These are phyloP conservation scores for Globisporangium camurandrum DNA, from an alignment of 352 stramenopile genomes.

Conservation along the genomic window DNA sequence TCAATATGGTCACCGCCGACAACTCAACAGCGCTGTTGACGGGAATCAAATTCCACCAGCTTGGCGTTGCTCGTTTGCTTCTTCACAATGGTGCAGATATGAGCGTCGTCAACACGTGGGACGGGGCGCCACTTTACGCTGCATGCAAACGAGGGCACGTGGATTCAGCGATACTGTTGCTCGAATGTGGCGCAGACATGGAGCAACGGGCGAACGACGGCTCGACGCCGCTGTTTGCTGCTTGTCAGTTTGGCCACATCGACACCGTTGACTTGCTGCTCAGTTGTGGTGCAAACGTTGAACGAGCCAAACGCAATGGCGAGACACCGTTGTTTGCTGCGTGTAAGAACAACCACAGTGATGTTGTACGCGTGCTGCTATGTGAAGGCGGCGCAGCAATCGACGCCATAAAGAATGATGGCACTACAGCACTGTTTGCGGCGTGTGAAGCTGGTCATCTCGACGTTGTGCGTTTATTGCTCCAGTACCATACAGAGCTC, in stretches of 20 bases:
- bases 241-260: neutral
- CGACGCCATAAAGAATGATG: neutral
- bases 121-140: neutral
- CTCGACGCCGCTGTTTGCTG: neutral
- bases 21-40: neutral
- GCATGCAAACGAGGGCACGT: neutral
- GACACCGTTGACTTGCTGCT: neutral
- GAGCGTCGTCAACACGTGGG: neutral
- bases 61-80: neutral
- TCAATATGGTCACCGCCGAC: no score
- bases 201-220: neutral
- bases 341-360: neutral
- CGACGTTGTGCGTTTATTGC: neutral
- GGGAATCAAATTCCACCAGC: neutral
- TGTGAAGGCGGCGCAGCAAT: neutral
- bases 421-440: neutral
- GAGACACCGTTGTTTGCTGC: neutral
- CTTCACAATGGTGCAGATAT: neutral
- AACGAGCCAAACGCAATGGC: neutral
- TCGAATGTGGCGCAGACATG: neutral
- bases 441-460: neutral
- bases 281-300: neutral
- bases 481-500: neutral
- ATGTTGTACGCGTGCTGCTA: neutral
- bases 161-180: neutral